Evolutionary conservation across 352 stramenopile species (phyloP).

Genomic region (Aphanomyces cochlioides): DNA sequence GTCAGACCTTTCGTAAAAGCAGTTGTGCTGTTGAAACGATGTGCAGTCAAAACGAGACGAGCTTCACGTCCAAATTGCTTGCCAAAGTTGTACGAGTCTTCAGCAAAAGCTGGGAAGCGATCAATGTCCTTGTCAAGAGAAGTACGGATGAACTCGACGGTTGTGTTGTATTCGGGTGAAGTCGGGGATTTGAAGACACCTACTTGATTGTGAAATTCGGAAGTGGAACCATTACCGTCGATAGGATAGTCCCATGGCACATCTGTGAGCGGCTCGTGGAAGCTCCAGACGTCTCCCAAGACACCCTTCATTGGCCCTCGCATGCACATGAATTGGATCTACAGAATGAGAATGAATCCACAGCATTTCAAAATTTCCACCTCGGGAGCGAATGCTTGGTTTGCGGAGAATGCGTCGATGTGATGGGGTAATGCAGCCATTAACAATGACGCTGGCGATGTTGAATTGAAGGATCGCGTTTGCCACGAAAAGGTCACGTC

Average conservation of each 20-base stretch:
- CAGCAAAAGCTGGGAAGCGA: conserved; percentile 45
- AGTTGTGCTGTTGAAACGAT: conserved; percentile 59
- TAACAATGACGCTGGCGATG: conserved; percentile 42
- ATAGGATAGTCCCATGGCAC: conserved; percentile 65
- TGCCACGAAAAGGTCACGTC: conserved; percentile 13
- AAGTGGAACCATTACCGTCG: conserved; percentile 37
- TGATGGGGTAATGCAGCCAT: conserved; percentile 78
- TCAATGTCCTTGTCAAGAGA: conserved; percentile 49
- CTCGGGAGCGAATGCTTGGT: neutral
- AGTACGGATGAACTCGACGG: conserved; percentile 19
- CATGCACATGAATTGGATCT: conserved; percentile 65
- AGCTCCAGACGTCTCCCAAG: conserved; percentile 54
- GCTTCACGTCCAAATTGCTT: conserved; percentile 73
- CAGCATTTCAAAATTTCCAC: neutral
- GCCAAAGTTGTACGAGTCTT: conserved; percentile 76
- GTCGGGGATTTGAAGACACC: neutral
- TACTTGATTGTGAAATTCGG: conserved; percentile 34
- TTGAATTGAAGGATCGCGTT: conserved; percentile 16
- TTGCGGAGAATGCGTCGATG: conserved; percentile 37
- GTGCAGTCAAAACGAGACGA: conserved; percentile 68
- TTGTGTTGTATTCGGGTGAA: neutral
- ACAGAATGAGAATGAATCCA: conserved; percentile 34
- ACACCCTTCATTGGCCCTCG: conserved; percentile 69
- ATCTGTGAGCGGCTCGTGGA: conserved; percentile 52
- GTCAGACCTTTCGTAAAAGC: conserved; percentile 42